These are phyloP conservation scores for Suhomyces prunicola DNA, from an alignment of 805 yeast species.

Conservation along the genomic window DNA sequence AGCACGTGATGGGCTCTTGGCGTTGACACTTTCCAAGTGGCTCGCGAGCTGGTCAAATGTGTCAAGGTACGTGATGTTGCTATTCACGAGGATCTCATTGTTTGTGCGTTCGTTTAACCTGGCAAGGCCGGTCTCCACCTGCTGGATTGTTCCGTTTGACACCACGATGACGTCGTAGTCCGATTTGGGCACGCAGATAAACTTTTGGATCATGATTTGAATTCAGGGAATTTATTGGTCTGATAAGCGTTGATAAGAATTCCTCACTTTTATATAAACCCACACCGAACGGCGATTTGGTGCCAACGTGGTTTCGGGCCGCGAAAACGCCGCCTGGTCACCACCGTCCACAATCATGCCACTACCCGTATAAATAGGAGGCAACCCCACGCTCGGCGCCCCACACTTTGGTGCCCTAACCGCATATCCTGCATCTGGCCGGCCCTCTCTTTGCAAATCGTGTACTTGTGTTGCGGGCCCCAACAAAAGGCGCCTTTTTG, in stretches of 20 bases:
- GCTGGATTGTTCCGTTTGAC: constrained; percentile 32
- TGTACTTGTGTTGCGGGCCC: background rate
- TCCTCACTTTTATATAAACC: background rate
- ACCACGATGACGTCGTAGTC: constrained; percentile 34
- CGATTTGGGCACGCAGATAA: constrained; percentile 28
- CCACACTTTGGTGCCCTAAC: background rate
- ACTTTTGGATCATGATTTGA: constrained; percentile 33
- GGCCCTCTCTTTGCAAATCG: background rate
- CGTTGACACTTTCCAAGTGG: constrained; percentile 12
- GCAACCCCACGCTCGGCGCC: background rate
- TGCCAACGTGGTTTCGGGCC: constrained; percentile 1
- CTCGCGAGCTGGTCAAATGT: constrained; percentile 18
- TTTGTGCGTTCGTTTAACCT: constrained; percentile 21
- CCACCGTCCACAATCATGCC: background rate
- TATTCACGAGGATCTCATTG: constrained; percentile 20
- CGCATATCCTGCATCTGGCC: background rate
- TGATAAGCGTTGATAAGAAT: constrained; percentile 15
- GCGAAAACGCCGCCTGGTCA: constrained; percentile 1
- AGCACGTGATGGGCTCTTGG: constrained; percentile 3
- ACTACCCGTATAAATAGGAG: background rate
- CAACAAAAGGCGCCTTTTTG: background rate
- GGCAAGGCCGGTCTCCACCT: constrained; percentile 21
- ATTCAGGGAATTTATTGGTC: constrained; percentile 15
- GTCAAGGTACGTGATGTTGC: constrained; percentile 25
- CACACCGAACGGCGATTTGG: constrained; percentile 1